phyloP scores from a whole-genome alignment of 345 rosid species.

The Citrus sp. region DNA sequence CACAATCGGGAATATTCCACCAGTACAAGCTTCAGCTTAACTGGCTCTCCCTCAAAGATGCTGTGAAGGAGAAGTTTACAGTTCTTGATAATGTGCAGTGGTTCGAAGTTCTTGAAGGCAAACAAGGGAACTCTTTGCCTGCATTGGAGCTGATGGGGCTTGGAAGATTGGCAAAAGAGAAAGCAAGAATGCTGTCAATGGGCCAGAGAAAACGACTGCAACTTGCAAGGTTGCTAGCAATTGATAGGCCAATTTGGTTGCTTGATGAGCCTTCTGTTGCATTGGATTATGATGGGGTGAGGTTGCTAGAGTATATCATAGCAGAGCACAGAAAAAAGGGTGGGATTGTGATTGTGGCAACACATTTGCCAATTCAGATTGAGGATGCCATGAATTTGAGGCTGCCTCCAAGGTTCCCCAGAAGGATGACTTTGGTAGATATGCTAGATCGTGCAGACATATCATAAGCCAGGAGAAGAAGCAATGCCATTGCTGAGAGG shows the following conservation, averaged over 20 bases:
- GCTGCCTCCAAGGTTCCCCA: conserved; percentile 77
- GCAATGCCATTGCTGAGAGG: not conserved
- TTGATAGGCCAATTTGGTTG: conserved; percentile 88
- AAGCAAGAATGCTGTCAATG: conserved; percentile 82
- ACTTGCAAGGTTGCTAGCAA: conserved; percentile 74
- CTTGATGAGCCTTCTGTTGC: conserved; percentile 90
- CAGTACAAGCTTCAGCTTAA: conserved; percentile 92
- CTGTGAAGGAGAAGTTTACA: conserved; percentile 58
- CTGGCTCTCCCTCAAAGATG: conserved; percentile 87
- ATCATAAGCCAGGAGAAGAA: conserved; percentile 15
- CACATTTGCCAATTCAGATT: conserved; percentile 77
- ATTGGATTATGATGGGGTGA: conserved; percentile 76
- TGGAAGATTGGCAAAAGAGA: conserved; percentile 70
- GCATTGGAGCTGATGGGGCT: conserved; percentile 90
- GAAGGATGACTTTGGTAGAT: conserved; percentile 74
- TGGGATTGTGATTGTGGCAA: conserved; percentile 81
- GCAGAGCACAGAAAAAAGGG: conserved; percentile 75
- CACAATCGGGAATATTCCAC: conserved; percentile 69
- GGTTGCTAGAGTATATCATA: conserved; percentile 64
- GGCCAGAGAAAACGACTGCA: conserved; percentile 90
- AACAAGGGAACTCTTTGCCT: conserved; percentile 67
- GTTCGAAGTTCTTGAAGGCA: conserved; percentile 81
- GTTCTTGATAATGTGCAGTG: conserved; percentile 80
- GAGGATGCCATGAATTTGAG: conserved; percentile 82
- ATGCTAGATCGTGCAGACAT: conserved; percentile 77